A percentile compares a stretch with the other conserved stretches of the same genome.
Evolutionary conservation across 1,139 yeast genomes (phyloP).

Genomic region (Lodderomyces margitis): DNA sequence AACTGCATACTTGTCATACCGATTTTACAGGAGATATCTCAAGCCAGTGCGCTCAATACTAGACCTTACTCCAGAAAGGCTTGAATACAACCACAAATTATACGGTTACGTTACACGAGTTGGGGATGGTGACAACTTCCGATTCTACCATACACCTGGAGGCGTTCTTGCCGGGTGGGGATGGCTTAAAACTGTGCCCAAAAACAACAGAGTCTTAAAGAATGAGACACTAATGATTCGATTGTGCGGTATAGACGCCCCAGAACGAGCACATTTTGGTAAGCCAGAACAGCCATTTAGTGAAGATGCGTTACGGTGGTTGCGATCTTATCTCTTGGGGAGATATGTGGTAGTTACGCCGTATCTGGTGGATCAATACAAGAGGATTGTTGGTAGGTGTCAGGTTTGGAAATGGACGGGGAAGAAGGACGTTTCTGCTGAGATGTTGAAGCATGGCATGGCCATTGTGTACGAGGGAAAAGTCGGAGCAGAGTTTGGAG

Average conservation of each 20-base stretch:
- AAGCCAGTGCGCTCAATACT: slow-evolving; percentile 35
- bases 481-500: slow-evolving; percentile 82
- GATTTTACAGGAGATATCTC: slow-evolving; percentile 35
- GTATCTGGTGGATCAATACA: slow-evolving; percentile 81
- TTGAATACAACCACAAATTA: slow-evolving; percentile 37
- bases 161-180: slow-evolving; percentile 91
- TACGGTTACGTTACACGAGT: slow-evolving; percentile 86
- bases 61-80: slow-evolving; percentile 38
- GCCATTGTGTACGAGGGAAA: slow-evolving; percentile 88
- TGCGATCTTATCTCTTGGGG: slow-evolving; percentile 62
- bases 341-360: slow-evolving; percentile 73
- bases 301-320: slow-evolving; percentile 81
- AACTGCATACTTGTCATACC: slow-evolving; percentile 29
- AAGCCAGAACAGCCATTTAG: slow-evolving; percentile 88
- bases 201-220: slow-evolving; percentile 43
- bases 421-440: slow-evolving; percentile 74
- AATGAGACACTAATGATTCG: slow-evolving; percentile 67
- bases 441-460: slow-evolving; percentile 80
- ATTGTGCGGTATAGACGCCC: slow-evolving; percentile 96
- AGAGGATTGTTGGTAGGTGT: slow-evolving; percentile 82
- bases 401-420: slow-evolving; percentile 75
- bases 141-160: slow-evolving; percentile 92
- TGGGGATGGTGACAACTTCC: slow-evolving; percentile 96
- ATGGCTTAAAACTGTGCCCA: slow-evolving; percentile 62
- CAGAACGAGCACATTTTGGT: slow-evolving; percentile 94